Evolutionary conservation across 31 red algal species (phyloP).

Genomic region (Porphyra umbilicalis): DNA sequence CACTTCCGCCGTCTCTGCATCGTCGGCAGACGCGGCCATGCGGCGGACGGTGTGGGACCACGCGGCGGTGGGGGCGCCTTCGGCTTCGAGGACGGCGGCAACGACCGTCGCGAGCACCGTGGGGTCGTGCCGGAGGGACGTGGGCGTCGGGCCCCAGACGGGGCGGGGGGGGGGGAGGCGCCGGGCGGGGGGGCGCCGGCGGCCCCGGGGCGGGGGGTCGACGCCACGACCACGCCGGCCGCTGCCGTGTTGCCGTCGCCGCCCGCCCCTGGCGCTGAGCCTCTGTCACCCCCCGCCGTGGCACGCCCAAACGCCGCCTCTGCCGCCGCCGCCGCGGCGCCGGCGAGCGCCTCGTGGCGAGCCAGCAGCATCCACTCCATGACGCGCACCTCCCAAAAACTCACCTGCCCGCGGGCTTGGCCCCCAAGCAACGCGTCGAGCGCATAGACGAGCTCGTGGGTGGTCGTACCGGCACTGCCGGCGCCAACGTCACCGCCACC

Average conservation of each 20-base stretch:
- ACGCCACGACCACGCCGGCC: constrained; percentile 31
- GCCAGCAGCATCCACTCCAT: too few relatives aligned
- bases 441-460: too few relatives aligned
- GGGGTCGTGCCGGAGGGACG: constrained; percentile 14
- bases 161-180: constrained; percentile 14
- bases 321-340: not conserved
- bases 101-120: not conserved
- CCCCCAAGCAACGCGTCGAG: too few relatives aligned
- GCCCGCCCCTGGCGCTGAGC: not conserved
- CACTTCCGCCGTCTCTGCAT: constrained; percentile 11
- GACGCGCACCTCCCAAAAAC: too few relatives aligned
- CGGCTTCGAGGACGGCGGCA: not conserved
- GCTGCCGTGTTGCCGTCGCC: constrained; percentile 27
- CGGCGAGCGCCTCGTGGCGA: not conserved
- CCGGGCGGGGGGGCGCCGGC: constrained; percentile 36
- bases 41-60: not conserved
- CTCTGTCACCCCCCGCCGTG: not conserved
- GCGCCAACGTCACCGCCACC: not conserved
- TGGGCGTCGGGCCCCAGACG: constrained; percentile 6
- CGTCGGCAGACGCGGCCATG: constrained; percentile 9
- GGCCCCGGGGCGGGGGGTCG: constrained; percentile 22
- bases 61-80: too few relatives aligned
- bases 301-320: not conserved
- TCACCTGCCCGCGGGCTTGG: too few relatives aligned
- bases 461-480: too few relatives aligned